Percentiles rank a stretch among this genome's conserved stretches.
phyloP scores from a whole-genome alignment of 108 stramenopile species.

The Stephanodiscus minutulus region DNA sequence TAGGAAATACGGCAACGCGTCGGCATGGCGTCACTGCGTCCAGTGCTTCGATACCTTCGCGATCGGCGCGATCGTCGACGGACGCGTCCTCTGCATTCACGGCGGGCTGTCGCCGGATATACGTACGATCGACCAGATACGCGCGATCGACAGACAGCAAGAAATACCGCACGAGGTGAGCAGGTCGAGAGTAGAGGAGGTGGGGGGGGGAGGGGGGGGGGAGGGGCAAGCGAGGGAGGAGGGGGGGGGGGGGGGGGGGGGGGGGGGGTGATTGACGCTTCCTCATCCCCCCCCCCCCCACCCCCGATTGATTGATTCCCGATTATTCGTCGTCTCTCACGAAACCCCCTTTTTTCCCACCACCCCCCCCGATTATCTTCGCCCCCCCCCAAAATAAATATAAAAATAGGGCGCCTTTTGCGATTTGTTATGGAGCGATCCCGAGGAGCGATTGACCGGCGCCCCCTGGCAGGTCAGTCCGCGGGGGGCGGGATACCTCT shows the following conservation, averaged over 20 bases:
- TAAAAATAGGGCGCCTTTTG: constrained; percentile 89
- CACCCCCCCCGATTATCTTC: too few relatives aligned
- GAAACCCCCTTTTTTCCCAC: neutral
- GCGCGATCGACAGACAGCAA: constrained; percentile 81
- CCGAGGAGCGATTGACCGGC: constrained; percentile 66
- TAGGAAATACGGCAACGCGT: constrained; percentile 75
- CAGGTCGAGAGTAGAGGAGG: too few relatives aligned
- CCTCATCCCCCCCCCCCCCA: too few relatives aligned
- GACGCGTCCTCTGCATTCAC: constrained; percentile 87
- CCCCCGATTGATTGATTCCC: too few relatives aligned
- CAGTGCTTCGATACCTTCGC: constrained; percentile 89
- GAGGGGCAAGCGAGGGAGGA: too few relatives aligned
- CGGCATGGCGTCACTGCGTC: constrained; percentile 86
- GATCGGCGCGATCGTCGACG: constrained; percentile 87
- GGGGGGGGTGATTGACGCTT: too few relatives aligned
- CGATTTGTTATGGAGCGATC: constrained; percentile 88
- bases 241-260: too few relatives aligned
- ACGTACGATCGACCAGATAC: constrained; percentile 88
- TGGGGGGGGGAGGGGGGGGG: too few relatives aligned
- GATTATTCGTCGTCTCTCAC: neutral
- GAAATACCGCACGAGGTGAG: constrained; percentile 86
- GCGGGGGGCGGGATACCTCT: constrained; percentile 92
- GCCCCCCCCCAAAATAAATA: too few relatives aligned
- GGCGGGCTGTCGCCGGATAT: constrained; percentile 89
- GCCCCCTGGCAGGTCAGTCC: constrained; percentile 69